Percentiles rank a stretch among this genome's conserved stretches.
phyloP scores from a whole-genome alignment of 805 yeast genomes.

The Pichia rugopelliculosa region DNA sequence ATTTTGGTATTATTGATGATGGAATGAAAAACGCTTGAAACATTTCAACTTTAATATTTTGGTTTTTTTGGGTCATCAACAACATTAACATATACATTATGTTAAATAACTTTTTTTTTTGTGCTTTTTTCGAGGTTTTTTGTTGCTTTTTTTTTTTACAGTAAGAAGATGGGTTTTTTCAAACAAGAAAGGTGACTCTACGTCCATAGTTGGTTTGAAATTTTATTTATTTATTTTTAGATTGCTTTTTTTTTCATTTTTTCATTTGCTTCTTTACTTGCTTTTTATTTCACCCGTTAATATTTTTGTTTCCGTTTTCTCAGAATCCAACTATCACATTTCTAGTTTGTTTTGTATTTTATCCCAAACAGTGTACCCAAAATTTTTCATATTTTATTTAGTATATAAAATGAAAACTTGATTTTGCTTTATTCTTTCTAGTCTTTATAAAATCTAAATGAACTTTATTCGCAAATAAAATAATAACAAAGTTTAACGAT shows the following conservation, averaged over 20 bases:
- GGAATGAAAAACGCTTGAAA: slow-evolving; percentile 25
- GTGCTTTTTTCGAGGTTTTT: background rate
- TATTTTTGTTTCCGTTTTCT: background rate
- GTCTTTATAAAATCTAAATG: too few relatives aligned
- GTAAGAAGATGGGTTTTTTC: background rate
- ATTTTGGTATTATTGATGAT: slow-evolving; percentile 51
- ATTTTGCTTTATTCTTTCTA: too few relatives aligned
- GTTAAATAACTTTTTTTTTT: too few relatives aligned
- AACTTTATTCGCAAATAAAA: too few relatives aligned
- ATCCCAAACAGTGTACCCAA: background rate
- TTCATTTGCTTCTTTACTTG: background rate
- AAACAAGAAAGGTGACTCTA: background rate
- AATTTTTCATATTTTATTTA: too few relatives aligned
- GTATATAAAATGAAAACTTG: too few relatives aligned
- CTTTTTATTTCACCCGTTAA: background rate
- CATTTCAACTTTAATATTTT: background rate
- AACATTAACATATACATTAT: too few relatives aligned
- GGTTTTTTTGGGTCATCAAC: too few relatives aligned
- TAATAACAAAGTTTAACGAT: too few relatives aligned
- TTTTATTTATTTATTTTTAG: background rate
- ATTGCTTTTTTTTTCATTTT: too few relatives aligned
- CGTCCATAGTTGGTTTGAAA: background rate
- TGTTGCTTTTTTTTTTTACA: background rate
- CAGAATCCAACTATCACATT: background rate
- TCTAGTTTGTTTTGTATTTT: background rate